Conservation (phyloP, 2,329 filamentous ascomycete species). For the Hypoxylon sp. region DNA sequence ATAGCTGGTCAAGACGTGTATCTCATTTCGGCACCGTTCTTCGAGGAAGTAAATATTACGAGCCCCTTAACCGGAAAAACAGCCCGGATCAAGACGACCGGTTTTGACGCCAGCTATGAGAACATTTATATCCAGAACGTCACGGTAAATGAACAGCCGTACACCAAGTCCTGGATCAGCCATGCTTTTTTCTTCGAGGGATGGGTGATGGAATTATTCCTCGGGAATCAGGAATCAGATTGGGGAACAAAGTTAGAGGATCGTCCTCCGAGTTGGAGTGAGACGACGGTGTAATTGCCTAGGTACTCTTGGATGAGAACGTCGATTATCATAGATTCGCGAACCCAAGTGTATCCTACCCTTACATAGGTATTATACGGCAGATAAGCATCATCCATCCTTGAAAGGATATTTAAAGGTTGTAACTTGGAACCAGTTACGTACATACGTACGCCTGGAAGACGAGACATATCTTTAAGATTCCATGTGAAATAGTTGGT, state of each 20-base stretch:
- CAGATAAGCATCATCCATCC: too few species aligned
- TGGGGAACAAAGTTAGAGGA: slow-evolving; percentile 75
- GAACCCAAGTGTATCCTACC: background rate
- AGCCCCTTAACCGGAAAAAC: slow-evolving; percentile 68
- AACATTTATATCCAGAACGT: slow-evolving; percentile 72
- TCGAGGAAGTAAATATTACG: slow-evolving; percentile 66
- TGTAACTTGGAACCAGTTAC: too few species aligned
- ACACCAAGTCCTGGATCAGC: slow-evolving; percentile 71
- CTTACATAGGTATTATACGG: too few species aligned
- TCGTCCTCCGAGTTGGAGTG: slow-evolving; percentile 52
- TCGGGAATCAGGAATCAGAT: slow-evolving; percentile 71
- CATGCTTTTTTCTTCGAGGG: slow-evolving; percentile 73
- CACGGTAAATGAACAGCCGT: slow-evolving; percentile 67
- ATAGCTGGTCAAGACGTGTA: slow-evolving; percentile 74
- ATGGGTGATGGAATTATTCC: slow-evolving; percentile 69
- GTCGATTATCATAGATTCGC: background rate
- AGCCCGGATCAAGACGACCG: slow-evolving; percentile 68
- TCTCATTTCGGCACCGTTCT: slow-evolving; percentile 74
- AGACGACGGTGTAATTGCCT: slow-evolving; percentile 20
- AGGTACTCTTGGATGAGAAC: background rate
- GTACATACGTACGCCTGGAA: background rate
- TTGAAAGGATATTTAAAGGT: background rate
- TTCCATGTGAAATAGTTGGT: background rate
- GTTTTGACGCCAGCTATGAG: slow-evolving; percentile 69
- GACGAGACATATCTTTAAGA: background rate